Base-by-base conservation (phyloP, 768 basidiomycete species). In the Russula sp. region DNA sequence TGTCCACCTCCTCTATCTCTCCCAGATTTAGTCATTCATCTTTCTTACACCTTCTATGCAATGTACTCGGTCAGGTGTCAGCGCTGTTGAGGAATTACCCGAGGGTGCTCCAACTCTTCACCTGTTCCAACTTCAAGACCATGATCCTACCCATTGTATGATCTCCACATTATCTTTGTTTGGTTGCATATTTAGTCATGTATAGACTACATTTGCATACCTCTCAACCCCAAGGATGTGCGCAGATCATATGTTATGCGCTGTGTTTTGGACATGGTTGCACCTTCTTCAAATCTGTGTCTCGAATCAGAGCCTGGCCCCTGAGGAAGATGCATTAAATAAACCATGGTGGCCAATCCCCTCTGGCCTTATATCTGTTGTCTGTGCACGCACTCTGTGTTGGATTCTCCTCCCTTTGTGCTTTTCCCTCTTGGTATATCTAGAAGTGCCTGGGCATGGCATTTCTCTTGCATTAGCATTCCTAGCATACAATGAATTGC, bases 241-340 rank as follows among this genome's bases (percentile, higher is more conserved):
- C 6, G 22, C 5, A 14, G 54, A 36, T 41, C 60, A 47, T 34
- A 56, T 56, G 54, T 32, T 61, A 10, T 43, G 14, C 22, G 41
- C 57, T n/a, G 22, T 62, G 7, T 20, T 67, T 25, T 72, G 71
- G 71, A 64, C 65, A 10, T 72, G 71, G 73, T 38, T 72, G 0
- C 73, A 73, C 50, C 61, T 71, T 16, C 69, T 73, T 13, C 72
- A 72, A 32, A 71, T 70, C 67, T 61, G 67, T 55, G 48, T 71
- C 20, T 67, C 71, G 14, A 72, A 72, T 56, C 70, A 71, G 62
- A 61, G 54, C 18, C 14, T 70, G 5, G 53, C 63, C 39, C 65
- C 64, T 2, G 68, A 70, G 13, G 71, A 72, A 52, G 71, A 72
- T 39, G 51, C 42, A 36, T 22, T 42, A 20, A 72, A 72, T 58